Conservation (phyloP, 2,329 filamentous ascomycete genomes). For the Aspergillus awamori region DNA sequence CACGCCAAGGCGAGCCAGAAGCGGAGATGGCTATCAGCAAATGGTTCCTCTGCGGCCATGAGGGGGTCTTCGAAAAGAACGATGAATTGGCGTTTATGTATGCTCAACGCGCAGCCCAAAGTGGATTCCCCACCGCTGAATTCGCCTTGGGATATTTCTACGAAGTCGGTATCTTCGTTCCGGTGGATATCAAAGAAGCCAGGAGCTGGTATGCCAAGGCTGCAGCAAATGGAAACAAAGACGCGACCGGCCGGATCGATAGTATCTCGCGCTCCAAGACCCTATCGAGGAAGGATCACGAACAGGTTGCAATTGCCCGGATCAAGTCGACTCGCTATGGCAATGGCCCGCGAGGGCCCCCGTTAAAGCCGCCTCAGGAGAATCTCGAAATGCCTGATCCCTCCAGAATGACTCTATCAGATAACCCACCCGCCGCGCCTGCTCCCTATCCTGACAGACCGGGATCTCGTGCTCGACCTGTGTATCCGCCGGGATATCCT, state of each 20-base stretch:
- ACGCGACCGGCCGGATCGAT: slow-evolving; percentile 79
- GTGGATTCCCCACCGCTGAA: slow-evolving; percentile 84
- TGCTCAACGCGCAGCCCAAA: slow-evolving; percentile 79
- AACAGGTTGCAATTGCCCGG: slow-evolving; percentile 82
- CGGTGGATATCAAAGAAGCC: slow-evolving; percentile 80
- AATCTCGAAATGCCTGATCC: slow-evolving; percentile 54
- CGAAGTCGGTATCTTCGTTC: slow-evolving; percentile 91
- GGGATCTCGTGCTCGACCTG: slow-evolving; percentile 37
- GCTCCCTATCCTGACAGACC: slow-evolving; percentile 49
- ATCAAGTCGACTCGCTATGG: slow-evolving; percentile 78
- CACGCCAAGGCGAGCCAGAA: slow-evolving; percentile 88
- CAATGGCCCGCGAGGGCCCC: slow-evolving; percentile 54
- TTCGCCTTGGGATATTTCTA: slow-evolving; percentile 98
- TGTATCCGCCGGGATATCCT: slow-evolving; percentile 36
- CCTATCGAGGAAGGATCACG: slow-evolving; percentile 87
- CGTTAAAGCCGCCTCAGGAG: slow-evolving; percentile 47
- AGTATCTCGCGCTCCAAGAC: slow-evolving; percentile 81
- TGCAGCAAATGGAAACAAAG: slow-evolving; percentile 86
- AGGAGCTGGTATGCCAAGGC: slow-evolving; percentile 88
- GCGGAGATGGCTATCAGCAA: slow-evolving; percentile 96
- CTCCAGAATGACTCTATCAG: slow-evolving; percentile 44
- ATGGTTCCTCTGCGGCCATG: slow-evolving; percentile 96
- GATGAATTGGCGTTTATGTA: slow-evolving; percentile 92
- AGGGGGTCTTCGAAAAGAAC: slow-evolving; percentile 90
- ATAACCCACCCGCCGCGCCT: slow-evolving; percentile 35